A percentile compares a stretch with the other conserved stretches of the same genome.
phyloP scores from a whole-genome alignment of 176 grass and related monocot genomes.

The Poa pratensis region DNA sequence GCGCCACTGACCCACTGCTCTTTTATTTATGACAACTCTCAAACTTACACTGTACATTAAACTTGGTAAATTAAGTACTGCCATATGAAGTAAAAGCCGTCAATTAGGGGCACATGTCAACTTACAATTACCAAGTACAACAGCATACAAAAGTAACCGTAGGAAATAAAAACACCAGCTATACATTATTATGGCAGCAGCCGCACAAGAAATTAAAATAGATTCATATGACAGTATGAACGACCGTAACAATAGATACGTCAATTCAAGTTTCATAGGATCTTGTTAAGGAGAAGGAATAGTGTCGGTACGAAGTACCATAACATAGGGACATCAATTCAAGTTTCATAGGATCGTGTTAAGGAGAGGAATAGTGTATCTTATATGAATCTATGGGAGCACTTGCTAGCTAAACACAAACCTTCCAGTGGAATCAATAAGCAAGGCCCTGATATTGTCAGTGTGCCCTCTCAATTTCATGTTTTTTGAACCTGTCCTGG shows the following conservation, averaged over 20 bases:
- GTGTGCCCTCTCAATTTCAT: conserved; percentile 98
- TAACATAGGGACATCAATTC: not conserved
- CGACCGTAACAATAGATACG: not conserved
- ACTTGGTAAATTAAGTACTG: not conserved
- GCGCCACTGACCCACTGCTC: not conserved
- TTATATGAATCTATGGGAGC: conserved; percentile 32
- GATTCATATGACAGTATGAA: conserved; percentile 10
- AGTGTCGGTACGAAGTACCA: not conserved
- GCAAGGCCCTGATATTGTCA: conserved; percentile 90
- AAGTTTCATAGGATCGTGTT: conserved; percentile 3
- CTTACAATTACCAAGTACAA: conserved; percentile 3
- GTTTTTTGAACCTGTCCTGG: conserved; percentile 83
- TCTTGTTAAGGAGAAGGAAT: conserved; percentile 27
- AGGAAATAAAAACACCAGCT: not conserved
- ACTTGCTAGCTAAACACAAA: conserved; percentile 51
- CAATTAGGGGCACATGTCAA: not conserved
- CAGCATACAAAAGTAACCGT: not conserved
- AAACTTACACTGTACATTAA: not conserved
- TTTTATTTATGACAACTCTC: not conserved
- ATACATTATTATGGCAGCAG: conserved; percentile 13
- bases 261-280: not conserved
- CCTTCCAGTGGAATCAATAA: conserved; percentile 92
- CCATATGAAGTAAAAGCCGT: not conserved
- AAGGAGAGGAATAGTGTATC: conserved; percentile 10
- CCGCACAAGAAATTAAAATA: not conserved